These are phyloP conservation scores for Jaltomata sinuosa DNA, from an alignment of 257 asterid genomes.

Conservation along the genomic window DNA sequence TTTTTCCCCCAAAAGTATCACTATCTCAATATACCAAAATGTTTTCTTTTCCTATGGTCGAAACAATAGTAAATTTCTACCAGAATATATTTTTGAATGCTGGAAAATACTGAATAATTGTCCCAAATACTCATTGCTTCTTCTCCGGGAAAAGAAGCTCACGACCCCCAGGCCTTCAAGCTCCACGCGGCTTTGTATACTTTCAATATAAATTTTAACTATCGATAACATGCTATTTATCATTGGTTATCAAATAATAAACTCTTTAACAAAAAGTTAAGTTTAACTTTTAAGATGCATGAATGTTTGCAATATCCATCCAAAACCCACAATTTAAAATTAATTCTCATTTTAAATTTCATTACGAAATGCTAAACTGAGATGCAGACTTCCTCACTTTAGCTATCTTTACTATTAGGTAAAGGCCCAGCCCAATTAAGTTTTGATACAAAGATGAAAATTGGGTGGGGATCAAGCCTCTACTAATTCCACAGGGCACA, in stretches of 20 bases:
- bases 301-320: background rate
- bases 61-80: background rate
- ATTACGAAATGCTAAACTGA: background rate
- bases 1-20: background rate
- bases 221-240: no score
- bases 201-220: background rate
- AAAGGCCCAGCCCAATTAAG: background rate
- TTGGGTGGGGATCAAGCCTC: background rate
- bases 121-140: no score
- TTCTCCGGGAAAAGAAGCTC: background rate
- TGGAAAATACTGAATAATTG: no score
- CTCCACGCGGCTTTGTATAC: background rate
- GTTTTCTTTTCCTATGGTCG: background rate
- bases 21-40: background rate
- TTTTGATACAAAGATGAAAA: background rate
- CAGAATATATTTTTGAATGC: background rate
- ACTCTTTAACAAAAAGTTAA: no score
- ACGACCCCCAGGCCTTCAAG: background rate
- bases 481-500: accelerated
- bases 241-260: no score
- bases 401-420: background rate
- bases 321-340: background rate
- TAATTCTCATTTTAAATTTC: background rate
- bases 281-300: no score
- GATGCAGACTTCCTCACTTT: background rate